Evolutionary conservation across 768 basidiomycete genomes (phyloP), one percentile per base, ranked within the genome.

Genomic region (Russula griseocarnosa): DNA sequence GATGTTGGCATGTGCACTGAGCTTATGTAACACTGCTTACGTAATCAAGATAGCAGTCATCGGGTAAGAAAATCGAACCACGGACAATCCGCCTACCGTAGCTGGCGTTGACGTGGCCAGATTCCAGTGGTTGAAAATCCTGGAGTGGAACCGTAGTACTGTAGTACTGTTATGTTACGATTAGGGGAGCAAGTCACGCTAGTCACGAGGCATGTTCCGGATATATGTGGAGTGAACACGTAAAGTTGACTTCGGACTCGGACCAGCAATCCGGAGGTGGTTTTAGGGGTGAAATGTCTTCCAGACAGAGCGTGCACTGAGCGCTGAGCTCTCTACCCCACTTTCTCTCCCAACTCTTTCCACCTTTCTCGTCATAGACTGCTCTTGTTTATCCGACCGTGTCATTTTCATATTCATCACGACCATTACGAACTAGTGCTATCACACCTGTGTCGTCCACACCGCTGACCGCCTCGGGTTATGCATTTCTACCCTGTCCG

Each of bases 401-500:
- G 34, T 44, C 40, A 1, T 40, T 28, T 8, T 47, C 49, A 53
- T 52, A 51, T 58, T 30, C 46, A 22, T 49, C 18, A 60, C 58
- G 63, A 50, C 54, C 38, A 47, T 34, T 22, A 54, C 62, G 51
- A 14, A 10, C 62, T 30, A 18, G 22, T 30, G 20, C 36, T 20
- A 54, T 26, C 50, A 30, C 26, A 2, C 58, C 5, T 18, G 26
- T 24, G 6, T 54, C 26, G 13, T 24, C 38, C 5, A 26, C 14
- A 11, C 24, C 24, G 20, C 28, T 34, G 13, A 24, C 47, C 32
- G 24, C 47, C 32, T 13, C 13, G 36, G 47, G 63, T 69, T 74
- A 83, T 83, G 81, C 62, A 70, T 42, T 83, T 83, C 67, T 72
- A 82, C 67, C 83, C 81, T 49, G 83, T 84, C 61, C 67, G 80